Base-by-base conservation (phyloP, 2,329 filamentous ascomycete species). In the Penicillium psychrosexuale region DNA sequence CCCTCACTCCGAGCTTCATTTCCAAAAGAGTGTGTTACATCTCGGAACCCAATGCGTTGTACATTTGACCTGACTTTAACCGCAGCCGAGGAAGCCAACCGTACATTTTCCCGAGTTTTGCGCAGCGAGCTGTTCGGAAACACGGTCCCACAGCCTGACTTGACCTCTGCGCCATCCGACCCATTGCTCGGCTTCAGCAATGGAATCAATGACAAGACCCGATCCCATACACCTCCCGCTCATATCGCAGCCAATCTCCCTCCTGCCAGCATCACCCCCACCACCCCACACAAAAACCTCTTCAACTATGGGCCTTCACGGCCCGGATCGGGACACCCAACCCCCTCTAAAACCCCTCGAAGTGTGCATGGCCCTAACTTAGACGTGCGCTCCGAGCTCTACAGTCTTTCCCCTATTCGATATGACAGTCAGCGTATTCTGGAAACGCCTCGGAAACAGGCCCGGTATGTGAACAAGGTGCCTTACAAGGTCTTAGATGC, bases 401-500 rank as follows among this genome's bases (percentile, higher is more conserved):
- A 99, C 77, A 97, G 91, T 69, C 74, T 97, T 36, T 97, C 94
- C 0, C 94, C 94, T 0, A 93, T 99, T 61, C 88, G 94, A 50
- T 90, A 92, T 65, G 90, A 89, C 53, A 97, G 91, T 66, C 94
- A 97, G 68, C 89, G 91, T 56, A 95, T 99, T 82, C 83, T 99
- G 0, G 82, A 97, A 13, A 96, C 90, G 51, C 92, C 93, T 2
- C 84, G 92, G 59, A 90, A 94, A 66, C 90, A 94, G 60, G 91
- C 93, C 2, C 82, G 94, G 61, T 88, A 90, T 30, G 91, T 99
- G 19, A 93, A 90, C 73, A 97, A 97, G 72, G 93, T 97, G 0
- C 94, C 94, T 0, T 99, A 95, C 76, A 99, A 99, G 74, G 94
- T 99, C 1, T 80, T 99, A 9, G 94, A 99, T 77, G 94, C 94